Conservation (phyloP, 2,329 filamentous ascomycete species). For the Calonectria honghensis region DNA sequence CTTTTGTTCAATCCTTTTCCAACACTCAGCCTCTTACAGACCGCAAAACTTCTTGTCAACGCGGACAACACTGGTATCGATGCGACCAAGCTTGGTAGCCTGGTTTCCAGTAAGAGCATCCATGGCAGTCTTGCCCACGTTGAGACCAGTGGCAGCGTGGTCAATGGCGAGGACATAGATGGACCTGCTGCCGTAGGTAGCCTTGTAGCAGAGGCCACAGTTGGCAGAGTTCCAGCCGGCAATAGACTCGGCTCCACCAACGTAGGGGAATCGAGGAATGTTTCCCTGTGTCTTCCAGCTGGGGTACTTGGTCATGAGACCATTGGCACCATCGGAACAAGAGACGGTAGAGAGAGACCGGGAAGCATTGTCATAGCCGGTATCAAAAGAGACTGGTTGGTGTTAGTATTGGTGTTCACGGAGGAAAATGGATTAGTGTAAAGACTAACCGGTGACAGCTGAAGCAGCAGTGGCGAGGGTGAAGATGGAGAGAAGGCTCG, state of each 20-base stretch:
- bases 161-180: conserved; percentile 76
- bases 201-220: conserved; percentile 77
- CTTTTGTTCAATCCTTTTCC: conserved; percentile 31
- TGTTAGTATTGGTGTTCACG: conserved; percentile 38
- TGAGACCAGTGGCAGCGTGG: conserved; percentile 69
- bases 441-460: conserved; percentile 59
- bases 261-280: conserved; percentile 71
- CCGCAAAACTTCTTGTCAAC: conserved; percentile 67
- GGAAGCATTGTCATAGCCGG: conserved; percentile 78
- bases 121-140: conserved; percentile 74
- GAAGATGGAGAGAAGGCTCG: conserved; percentile 63
- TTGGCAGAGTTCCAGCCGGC: conserved; percentile 72
- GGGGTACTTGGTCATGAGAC: conserved; percentile 76
- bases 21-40: conserved; percentile 53
- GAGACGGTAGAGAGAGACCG: conserved; percentile 75
- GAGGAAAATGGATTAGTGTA: neutral
- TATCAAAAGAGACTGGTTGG: conserved; percentile 79
- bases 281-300: conserved; percentile 74
- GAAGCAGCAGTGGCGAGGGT: conserved; percentile 61
- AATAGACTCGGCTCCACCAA: conserved; percentile 73
- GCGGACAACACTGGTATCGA: conserved; percentile 70
- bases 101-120: conserved; percentile 73
- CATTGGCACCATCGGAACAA: conserved; percentile 82
- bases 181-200: conserved; percentile 69
- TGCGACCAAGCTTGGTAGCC: conserved; percentile 68